A percentile compares a stretch with the other conserved stretches of the same genome.
Evolutionary conservation across 768 basidiomycete genomes (phyloP).

Genomic region (Collybia nuda): DNA sequence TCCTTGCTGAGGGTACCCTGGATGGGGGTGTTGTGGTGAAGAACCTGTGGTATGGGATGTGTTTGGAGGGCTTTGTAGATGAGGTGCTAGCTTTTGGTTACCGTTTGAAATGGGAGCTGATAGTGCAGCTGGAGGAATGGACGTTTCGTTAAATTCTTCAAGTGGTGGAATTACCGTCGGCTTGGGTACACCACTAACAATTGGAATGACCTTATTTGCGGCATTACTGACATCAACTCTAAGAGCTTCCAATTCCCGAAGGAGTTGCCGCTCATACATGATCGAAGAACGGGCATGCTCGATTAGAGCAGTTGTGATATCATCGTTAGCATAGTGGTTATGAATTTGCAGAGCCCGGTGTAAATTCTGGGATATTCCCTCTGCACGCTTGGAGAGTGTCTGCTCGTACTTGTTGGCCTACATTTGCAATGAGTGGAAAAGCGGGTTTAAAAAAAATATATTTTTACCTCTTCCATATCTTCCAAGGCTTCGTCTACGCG

Average conservation of each 20-base stretch:
- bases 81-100: slow-evolving; percentile 24
- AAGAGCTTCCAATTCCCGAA: slow-evolving; percentile 87
- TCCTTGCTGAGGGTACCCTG: slow-evolving; percentile 25
- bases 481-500: slow-evolving; percentile 90
- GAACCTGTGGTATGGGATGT: slow-evolving; percentile 24
- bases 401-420: slow-evolving; percentile 92
- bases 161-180: slow-evolving; percentile 62
- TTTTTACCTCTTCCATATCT: slow-evolving; percentile 83
- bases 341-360: slow-evolving; percentile 85
- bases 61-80: slow-evolving; percentile 33
- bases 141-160: slow-evolving; percentile 54
- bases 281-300: slow-evolving; percentile 92
- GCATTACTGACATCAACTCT: slow-evolving; percentile 72
- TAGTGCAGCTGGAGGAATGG: slow-evolving; percentile 23
- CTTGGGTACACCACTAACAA: slow-evolving; percentile 52
- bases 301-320: slow-evolving; percentile 85
- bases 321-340: slow-evolving; percentile 85
- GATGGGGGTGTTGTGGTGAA: slow-evolving; percentile 17
- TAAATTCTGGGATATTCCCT: slow-evolving; percentile 92
- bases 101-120: slow-evolving; percentile 32
- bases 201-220: slow-evolving; percentile 53
- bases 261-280: slow-evolving; percentile 86
- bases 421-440: slow-evolving; percentile 8
- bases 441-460: slow-evolving; percentile 1
- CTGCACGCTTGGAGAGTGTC: slow-evolving; percentile 78